phyloP scores from a whole-genome alignment of 208 protist species.

The Wallacemonas collosoma region DNA sequence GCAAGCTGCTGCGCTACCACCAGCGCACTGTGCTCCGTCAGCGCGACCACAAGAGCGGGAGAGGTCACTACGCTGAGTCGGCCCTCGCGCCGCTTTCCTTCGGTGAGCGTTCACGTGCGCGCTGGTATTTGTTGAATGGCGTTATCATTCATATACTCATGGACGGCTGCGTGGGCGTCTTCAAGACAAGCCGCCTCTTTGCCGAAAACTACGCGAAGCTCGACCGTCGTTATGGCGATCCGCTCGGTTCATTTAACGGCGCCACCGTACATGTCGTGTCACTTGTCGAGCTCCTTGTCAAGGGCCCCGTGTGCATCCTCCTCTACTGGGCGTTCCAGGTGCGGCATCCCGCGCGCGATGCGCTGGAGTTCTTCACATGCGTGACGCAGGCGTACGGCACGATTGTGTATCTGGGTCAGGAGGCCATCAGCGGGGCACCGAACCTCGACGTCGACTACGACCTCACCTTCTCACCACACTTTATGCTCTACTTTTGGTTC shows the following conservation, averaged over 20 bases:
- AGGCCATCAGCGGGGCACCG: constrained; percentile 54
- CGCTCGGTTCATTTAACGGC: constrained; percentile 44
- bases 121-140: constrained; percentile 84
- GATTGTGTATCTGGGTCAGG: constrained; percentile 63
- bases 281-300: constrained; percentile 59
- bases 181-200: constrained; percentile 62
- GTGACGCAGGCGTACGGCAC: constrained; percentile 73
- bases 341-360: constrained; percentile 53
- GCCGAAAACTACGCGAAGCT: constrained; percentile 70
- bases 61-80: constrained; percentile 23
- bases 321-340: constrained; percentile 62
- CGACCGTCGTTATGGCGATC: constrained; percentile 58
- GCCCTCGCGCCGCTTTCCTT: constrained; percentile 42
- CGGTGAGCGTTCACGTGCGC: constrained; percentile 55
- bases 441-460: constrained; percentile 72
- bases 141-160: constrained; percentile 74
- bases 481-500: constrained; percentile 75
- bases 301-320: constrained; percentile 68
- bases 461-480: constrained; percentile 47
- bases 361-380: constrained; percentile 73
- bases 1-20: constrained; percentile 23
- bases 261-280: constrained; percentile 67
- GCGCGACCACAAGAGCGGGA: constrained; percentile 12
- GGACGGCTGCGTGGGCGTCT: constrained; percentile 69
- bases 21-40: constrained; percentile 22